phyloP scores from a whole-genome alignment of 768 basidiomycete species.

The Boletus bicolor region DNA sequence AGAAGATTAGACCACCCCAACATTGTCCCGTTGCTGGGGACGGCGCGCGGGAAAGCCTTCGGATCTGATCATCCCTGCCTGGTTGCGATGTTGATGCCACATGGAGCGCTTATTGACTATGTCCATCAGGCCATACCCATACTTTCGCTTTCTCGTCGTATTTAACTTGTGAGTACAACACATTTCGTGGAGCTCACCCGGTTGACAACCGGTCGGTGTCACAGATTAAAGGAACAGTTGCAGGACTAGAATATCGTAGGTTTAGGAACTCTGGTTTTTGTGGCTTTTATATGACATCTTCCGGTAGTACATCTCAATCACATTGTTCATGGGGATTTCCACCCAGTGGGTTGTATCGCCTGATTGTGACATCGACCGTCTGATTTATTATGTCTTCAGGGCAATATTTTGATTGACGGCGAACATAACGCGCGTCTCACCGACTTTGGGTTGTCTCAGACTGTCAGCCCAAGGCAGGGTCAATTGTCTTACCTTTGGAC shows the following conservation, averaged over 20 bases:
- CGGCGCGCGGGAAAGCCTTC: background rate
- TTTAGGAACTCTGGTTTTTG: background rate
- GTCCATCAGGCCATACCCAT: background rate
- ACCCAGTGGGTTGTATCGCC: background rate
- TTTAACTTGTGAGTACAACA: too few relatives aligned
- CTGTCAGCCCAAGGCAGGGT: too few relatives aligned
- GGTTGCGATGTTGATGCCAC: slow-evolving; percentile 9
- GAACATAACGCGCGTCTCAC: background rate
- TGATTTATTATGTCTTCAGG: background rate
- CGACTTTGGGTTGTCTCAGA: background rate
- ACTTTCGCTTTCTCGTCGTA: too few relatives aligned
- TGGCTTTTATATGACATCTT: background rate
- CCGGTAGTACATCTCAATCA: background rate
- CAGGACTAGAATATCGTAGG: slow-evolving; percentile 2
- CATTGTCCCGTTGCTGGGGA: slow-evolving; percentile 9
- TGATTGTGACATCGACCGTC: background rate
- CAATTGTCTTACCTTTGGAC: background rate
- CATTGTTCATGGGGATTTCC: slow-evolving; percentile 8
- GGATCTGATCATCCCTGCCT: slow-evolving; percentile 5
- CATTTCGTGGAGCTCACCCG: too few relatives aligned
- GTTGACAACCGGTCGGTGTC: background rate
- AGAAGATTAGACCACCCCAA: slow-evolving; percentile 4
- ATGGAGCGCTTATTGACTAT: background rate
- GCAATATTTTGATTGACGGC: slow-evolving; percentile 1
- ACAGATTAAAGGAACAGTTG: background rate